Conservation (phyloP, 257 asterid genomes). For the Verbascum thapsus region DNA sequence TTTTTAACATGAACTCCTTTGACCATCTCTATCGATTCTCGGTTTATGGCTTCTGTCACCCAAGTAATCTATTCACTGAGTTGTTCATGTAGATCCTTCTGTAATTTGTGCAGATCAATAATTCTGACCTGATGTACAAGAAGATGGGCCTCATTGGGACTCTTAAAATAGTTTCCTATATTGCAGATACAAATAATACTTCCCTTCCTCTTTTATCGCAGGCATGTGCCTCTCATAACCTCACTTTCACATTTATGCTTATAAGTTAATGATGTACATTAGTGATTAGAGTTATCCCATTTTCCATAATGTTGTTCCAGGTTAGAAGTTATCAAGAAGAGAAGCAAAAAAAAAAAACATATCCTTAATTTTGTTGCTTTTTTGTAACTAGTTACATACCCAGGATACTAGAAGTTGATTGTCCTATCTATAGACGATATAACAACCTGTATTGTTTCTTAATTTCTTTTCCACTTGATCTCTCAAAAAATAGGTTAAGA, state of each 20-base stretch:
- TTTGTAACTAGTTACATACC: not conserved
- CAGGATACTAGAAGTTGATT: conserved; percentile 2
- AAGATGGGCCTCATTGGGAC: conserved; percentile 89
- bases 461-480: not conserved
- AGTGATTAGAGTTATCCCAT: conserved; percentile 12
- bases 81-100: conserved; percentile 29
- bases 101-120: conserved; percentile 53
- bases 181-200: conserved; percentile 58
- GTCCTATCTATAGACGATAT: not conserved
- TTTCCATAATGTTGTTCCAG: conserved; percentile 23
- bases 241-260: conserved; percentile 20
- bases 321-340: conserved; percentile 10
- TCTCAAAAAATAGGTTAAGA: not conserved
- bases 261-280: conserved; percentile 12
- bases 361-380: not conserved
- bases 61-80: conserved; percentile 13
- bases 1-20: conserved; percentile 14
- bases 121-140: conserved; percentile 77
- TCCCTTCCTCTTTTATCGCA: conserved; percentile 53
- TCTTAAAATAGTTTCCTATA: conserved; percentile 69
- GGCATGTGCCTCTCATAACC: conserved; percentile 36
- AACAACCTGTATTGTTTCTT: not conserved
- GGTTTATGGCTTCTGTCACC: conserved; percentile 19
- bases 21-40: not conserved
- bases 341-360: not conserved